Conservation (phyloP, 306 rosid species). For the Cicer cuneatum region DNA sequence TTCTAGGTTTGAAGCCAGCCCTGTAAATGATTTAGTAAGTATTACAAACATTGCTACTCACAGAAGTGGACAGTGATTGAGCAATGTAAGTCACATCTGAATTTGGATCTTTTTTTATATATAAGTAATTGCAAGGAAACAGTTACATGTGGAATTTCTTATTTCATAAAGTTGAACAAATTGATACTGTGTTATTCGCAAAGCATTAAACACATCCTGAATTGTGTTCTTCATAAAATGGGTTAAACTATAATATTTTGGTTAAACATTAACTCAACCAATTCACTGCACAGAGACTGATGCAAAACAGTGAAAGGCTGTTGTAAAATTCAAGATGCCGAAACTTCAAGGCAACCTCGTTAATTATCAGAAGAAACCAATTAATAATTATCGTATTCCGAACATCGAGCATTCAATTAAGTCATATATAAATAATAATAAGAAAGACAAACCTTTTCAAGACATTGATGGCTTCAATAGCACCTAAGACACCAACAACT, state of each 20-base stretch:
- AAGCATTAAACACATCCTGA: neutral
- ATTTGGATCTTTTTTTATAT: conserved; percentile 16
- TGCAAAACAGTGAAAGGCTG: conserved; percentile 10
- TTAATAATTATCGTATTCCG: neutral
- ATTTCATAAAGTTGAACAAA: neutral
- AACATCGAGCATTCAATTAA: conserved; percentile 22
- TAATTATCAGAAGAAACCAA: conserved; percentile 30
- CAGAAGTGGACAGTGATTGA: conserved; percentile 20
- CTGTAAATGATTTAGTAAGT: conserved; percentile 55
- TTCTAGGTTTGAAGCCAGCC: conserved; percentile 81
- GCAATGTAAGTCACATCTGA: conserved; percentile 16
- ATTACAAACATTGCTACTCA: conserved; percentile 15
- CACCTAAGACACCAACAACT: conserved; percentile 97
- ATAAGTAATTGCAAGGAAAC: conserved; percentile 14
- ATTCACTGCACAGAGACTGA: neutral
- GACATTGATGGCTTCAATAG: conserved; percentile 88
- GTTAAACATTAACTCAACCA: conserved; percentile 4
- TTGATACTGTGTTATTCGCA: conserved; percentile 11
- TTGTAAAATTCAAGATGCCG: conserved; percentile 13
- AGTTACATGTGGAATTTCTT: neutral
- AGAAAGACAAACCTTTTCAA: conserved; percentile 70
- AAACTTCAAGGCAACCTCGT: conserved; percentile 31
- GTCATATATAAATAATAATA: conserved; percentile 15
- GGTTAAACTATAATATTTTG: neutral
- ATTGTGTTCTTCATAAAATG: neutral